Evolutionary conservation across 306 rosid species (phyloP).

Genomic region (Oxytropis ochrocephala): DNA sequence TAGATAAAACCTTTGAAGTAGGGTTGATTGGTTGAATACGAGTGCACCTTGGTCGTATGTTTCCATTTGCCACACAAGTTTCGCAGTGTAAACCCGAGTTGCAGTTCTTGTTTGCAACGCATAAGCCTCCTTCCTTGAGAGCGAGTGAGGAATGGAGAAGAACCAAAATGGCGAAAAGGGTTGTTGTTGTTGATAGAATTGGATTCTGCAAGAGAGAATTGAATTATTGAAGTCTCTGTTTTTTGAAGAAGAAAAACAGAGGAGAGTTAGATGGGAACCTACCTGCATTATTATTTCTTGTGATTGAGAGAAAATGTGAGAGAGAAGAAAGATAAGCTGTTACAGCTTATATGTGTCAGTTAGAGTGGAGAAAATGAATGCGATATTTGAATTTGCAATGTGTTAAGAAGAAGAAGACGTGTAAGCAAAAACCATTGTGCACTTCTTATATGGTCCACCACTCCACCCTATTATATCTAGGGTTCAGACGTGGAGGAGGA

Average conservation of each 20-base stretch:
- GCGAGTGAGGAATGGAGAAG: slow-evolving; percentile 47
- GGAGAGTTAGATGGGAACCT: neutral
- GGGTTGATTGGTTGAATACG: slow-evolving; percentile 69
- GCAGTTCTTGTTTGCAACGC: slow-evolving; percentile 49
- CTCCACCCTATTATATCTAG: neutral
- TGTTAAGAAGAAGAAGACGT: slow-evolving; percentile 18
- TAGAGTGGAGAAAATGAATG: neutral
- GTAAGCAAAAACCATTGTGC: neutral
- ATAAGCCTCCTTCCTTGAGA: slow-evolving; percentile 60
- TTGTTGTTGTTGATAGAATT: slow-evolving; percentile 8
- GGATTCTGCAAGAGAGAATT: slow-evolving; percentile 32
- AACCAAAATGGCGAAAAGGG: slow-evolving; percentile 30
- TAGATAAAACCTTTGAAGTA: slow-evolving; percentile 37
- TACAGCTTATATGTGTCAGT: neutral
- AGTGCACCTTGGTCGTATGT: slow-evolving; percentile 71
- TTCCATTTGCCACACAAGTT: slow-evolving; percentile 65
- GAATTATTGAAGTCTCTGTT: slow-evolving; percentile 2
- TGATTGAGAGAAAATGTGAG: slow-evolving; percentile 14
- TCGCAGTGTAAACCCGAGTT: slow-evolving; percentile 76
- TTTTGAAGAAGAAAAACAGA: neutral
- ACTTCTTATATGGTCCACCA: neutral
- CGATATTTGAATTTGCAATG: slow-evolving; percentile 26
- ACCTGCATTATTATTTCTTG: slow-evolving; percentile 31
- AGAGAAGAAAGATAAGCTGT: slow-evolving; percentile 9
- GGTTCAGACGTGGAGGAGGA: neutral